Base-by-base conservation (phyloP, 305 asterid genomes). In the Fraxinus nigra region DNA sequence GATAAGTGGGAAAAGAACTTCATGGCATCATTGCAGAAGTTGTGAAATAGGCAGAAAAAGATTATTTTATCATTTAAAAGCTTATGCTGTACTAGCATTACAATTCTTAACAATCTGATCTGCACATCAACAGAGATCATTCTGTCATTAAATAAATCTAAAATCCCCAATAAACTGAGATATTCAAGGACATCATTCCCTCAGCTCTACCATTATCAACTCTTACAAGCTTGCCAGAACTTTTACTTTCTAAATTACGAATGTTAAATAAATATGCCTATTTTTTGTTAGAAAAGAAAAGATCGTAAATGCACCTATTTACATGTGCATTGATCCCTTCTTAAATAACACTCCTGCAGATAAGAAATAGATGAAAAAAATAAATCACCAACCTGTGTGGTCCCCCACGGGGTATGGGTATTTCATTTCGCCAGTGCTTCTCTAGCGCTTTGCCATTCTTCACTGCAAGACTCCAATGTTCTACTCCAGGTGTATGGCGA, bases 391-490 rank as follows among this genome's bases (percentile, higher is more conserved):
- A 89, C 97, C 95, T 89, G 78, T 93, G 97, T 6, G 96, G 97
- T 26, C 96, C 97, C 3, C 97, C 97, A 69, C 95, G 93, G 46
- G 97, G 97, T 76, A 93, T 87, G 6, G 96, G 93, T 61, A 87
- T 78, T 85, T 93, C 95, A n/a, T 40, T 81, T 33, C 87, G 82
- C 96, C 95, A 93, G 78, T 88, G 88, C 46, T 89, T 90, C 82
- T 93, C 97, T 9, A 88, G 74, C 76, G 93, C 90, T 84, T 88
- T 92, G 8, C 97, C 97, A 82, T 93, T 83, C 85, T 89, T 87
- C 78, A 93, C 92, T 2, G 91, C 97, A 76, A 93, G 86, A 79
- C 97, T 93, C 97, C 97, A 93, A 76, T 93, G 97, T 10, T 93
- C 98, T 33, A 84, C 46, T 76, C 84, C 94, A 16, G 97, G 95